Evolutionary conservation across 23 red algal genomes (phyloP), one percentile per base, ranked within the genome.

Genomic region (Cyanidium caldarium): DNA sequence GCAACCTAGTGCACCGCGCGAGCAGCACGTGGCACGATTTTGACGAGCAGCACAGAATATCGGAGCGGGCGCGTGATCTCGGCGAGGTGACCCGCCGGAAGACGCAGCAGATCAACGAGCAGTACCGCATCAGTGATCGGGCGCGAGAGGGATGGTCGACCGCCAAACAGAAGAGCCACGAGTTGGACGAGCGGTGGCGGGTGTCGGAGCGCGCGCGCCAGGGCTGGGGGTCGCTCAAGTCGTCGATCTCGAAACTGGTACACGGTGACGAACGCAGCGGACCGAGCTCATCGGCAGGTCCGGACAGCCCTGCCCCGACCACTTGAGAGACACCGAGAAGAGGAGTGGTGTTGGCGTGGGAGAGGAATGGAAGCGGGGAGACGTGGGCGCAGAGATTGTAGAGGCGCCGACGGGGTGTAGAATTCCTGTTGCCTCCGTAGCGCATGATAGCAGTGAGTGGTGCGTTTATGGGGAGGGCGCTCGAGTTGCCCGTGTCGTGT

Each of bases 21-120:
- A 28, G n/a, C 13, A 28, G 31, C 51, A 61, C 19, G 51, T 28
- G 19, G 7, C 19, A 28, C 23, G 51, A 61, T 61, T 61, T 61
- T 25, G 43, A 75, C 41, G 70, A 75, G 23, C 38, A 45, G 58
- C 70, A 75, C 42, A 42, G 58, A 75, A 75, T 75, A 17, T 19
- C 58, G 1, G 70, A 75, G 43, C 38, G 34, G 1, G 70, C 44
- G 39, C 46, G 43, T 15, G 70, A 75, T 36, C 33, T 75, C 37
- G 58, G 70, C 13, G 70, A 61, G 7, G 7, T 61, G 51, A 61
- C 51, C 51, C 19, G 31, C 19, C 51, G 51, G 10, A 61, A 61
- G 31, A 61, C 51, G 51, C 10, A 61, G 23, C n/a, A 61, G 51
- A 61, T 61, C 23, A 61, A 61, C 21, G 51, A 61, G 21, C 51